Conservation (phyloP, 2,329 filamentous ascomycete species). For the Lasiodiplodia citricola region DNA sequence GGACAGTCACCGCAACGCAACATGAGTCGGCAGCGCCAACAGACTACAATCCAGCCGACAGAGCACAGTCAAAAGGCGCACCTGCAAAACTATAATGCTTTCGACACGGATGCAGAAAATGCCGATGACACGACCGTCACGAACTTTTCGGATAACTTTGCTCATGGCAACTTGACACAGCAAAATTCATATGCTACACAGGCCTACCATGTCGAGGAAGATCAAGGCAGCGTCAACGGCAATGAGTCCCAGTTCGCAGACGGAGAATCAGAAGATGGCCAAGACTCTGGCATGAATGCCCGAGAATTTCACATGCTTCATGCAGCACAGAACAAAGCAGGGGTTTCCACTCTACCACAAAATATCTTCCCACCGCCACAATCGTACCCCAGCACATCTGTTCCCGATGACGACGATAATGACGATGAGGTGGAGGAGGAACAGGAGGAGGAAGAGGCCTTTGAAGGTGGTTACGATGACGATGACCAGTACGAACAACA, state of each 20-base stretch:
- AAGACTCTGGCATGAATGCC: background rate
- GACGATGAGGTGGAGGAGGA: background rate
- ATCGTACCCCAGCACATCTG: background rate
- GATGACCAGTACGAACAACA: background rate
- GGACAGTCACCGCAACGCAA: background rate
- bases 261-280: background rate
- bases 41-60: background rate
- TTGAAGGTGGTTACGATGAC: background rate
- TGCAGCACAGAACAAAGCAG: background rate
- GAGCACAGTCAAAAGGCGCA: background rate
- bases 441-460: background rate
- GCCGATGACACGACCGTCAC: constrained; percentile 14
- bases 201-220: background rate
- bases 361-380: background rate
- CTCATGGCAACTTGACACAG: background rate
- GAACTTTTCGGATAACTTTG: background rate
- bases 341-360: background rate
- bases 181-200: background rate
- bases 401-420: background rate
- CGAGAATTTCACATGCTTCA: background rate
- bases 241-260: constrained; percentile 1
- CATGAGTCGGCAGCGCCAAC: background rate
- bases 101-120: constrained; percentile 23
- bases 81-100: background rate
- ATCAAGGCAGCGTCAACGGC: background rate